phyloP scores from a whole-genome alignment of 257 asterid species.

The Perilla frutescens region DNA sequence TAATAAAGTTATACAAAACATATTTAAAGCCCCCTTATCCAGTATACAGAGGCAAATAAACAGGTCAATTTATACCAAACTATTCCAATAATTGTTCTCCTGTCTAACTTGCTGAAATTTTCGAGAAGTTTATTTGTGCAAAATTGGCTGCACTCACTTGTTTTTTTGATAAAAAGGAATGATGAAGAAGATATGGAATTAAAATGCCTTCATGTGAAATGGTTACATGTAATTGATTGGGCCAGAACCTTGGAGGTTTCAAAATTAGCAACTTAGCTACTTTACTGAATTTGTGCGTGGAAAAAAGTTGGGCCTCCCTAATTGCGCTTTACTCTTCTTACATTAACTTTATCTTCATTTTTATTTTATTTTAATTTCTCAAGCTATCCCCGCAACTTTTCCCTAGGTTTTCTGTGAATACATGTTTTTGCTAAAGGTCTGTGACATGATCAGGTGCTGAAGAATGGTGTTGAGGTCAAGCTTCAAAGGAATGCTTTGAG shows the following conservation, averaged over 20 bases:
- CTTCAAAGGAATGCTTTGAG: slow-evolving; percentile 96
- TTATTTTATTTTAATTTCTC: too few species aligned
- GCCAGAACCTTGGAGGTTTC: not conserved
- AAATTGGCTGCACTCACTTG: not conserved
- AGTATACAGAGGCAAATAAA: not conserved
- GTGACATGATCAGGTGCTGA: slow-evolving; percentile 66
- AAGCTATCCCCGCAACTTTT: not conserved
- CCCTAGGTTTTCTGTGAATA: not conserved
- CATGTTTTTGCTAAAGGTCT: slow-evolving; percentile 1
- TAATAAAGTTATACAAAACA: not conserved
- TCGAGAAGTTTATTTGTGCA: not conserved
- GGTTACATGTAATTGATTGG: not conserved
- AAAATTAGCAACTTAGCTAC: not conserved
- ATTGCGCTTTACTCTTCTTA: not conserved
- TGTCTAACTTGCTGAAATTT: not conserved
- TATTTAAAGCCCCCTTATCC: not conserved
- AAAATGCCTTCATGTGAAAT: slow-evolving; percentile 19
- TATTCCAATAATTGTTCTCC: not conserved
- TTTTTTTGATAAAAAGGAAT: not conserved
- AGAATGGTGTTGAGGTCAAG: slow-evolving; percentile 94
- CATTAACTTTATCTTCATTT: not conserved
- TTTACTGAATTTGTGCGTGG: slow-evolving; percentile 12
- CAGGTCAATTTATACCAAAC: not conserved
- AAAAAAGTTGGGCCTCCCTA: not conserved
- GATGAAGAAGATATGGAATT: slow-evolving; percentile 7